phyloP scores from a whole-genome alignment of 1,284 basidiomycete genomes.

The Sanghuangporus baumii region DNA sequence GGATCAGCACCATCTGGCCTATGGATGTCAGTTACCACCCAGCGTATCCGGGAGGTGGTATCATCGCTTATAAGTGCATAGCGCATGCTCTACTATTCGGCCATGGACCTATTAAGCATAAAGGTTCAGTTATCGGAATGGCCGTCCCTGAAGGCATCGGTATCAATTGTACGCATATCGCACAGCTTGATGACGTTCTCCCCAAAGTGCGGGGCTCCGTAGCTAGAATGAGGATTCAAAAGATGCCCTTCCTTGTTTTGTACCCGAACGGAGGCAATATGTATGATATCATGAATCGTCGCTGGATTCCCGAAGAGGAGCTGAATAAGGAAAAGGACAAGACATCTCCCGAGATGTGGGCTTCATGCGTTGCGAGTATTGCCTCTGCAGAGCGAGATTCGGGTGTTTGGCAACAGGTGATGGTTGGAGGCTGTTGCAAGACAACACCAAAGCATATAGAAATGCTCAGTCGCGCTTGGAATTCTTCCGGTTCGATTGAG shows the following conservation, averaged over 20 bases:
- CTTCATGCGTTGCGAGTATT: conserved; percentile 30
- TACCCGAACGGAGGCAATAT: conserved; percentile 70
- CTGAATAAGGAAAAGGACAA: neutral
- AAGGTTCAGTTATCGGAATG: conserved; percentile 1
- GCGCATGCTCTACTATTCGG: conserved; percentile 28
- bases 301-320: conserved; percentile 36
- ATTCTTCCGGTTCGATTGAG: no score
- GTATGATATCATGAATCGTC: conserved; percentile 44
- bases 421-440: conserved; percentile 74
- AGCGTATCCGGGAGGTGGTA: conserved; percentile 25
- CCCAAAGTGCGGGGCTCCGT: conserved; percentile 28
- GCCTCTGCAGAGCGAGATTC: conserved; percentile 23
- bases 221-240: conserved; percentile 3
- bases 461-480: conserved; percentile 20
- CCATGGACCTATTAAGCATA: neutral
- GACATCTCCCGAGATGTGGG: conserved; percentile 35
- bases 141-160: conserved; percentile 49
- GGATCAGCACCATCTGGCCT: conserved; percentile 71
- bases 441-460: conserved; percentile 51
- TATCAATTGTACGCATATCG: conserved; percentile 63
- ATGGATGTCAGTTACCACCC: conserved; percentile 43
- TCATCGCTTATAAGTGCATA: conserved; percentile 32
- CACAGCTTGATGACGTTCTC: conserved; percentile 34
- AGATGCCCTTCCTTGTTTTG: conserved; percentile 52
- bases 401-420: conserved; percentile 44